Evolutionary conservation across 208 protist species (phyloP).

Genomic region (Trypanosoma boissoni): DNA sequence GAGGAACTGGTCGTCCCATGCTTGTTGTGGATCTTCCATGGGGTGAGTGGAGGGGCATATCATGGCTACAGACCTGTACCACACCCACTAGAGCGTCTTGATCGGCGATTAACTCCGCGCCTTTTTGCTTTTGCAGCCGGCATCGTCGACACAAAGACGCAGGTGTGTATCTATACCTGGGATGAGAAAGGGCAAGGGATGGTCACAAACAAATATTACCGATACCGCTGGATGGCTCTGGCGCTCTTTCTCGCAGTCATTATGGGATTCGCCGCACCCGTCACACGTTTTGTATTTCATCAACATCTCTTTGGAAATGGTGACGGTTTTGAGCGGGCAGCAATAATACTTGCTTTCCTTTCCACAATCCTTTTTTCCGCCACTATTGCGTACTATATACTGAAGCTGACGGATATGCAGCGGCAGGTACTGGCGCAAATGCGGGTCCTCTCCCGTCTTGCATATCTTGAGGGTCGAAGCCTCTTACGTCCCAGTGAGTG

Average conservation of each 20-base stretch:
- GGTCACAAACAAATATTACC: constrained; percentile 66
- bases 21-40: constrained; percentile 56
- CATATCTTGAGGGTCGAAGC: constrained; percentile 58
- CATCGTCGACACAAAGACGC: constrained; percentile 56
- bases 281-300: constrained; percentile 47
- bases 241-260: constrained; percentile 38
- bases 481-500: constrained; percentile 61
- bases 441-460: constrained; percentile 57
- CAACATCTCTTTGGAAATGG: constrained; percentile 48
- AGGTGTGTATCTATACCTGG: constrained; percentile 74
- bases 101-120: constrained; percentile 59
- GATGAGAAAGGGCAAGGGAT: constrained; percentile 67
- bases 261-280: constrained; percentile 54
- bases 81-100: constrained; percentile 68
- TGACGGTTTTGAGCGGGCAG: constrained; percentile 32
- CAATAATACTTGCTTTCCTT: constrained; percentile 42
- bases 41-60: constrained; percentile 48
- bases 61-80: constrained; percentile 53
- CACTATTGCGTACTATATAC: constrained; percentile 45
- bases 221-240: constrained; percentile 55
- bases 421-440: constrained; percentile 67
- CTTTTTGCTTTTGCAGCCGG: constrained; percentile 68
- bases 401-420: constrained; percentile 84
- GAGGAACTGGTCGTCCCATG: constrained; percentile 65
- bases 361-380: constrained; percentile 53